Evolutionary conservation across 2,329 filamentous ascomycete genomes (phyloP).

Genomic region (Ophiosphaerella herpotricha): DNA sequence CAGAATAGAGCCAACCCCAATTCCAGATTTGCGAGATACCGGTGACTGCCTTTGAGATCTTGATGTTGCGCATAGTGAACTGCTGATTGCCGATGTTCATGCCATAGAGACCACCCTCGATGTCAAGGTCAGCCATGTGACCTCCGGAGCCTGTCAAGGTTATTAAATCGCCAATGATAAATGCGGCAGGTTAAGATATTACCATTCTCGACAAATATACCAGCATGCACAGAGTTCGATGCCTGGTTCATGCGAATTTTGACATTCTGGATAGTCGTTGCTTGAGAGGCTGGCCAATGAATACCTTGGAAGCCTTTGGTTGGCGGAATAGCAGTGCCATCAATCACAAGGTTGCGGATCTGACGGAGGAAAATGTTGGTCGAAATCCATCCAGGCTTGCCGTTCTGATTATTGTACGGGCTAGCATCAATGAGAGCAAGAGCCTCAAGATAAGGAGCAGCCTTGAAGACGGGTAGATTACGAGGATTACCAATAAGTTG

Average conservation of each 20-base stretch:
- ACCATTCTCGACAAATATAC: constrained; percentile 54
- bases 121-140: constrained; percentile 53
- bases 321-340: constrained; percentile 58
- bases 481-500: constrained; percentile 66
- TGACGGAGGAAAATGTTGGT: constrained; percentile 69
- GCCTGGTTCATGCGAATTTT: constrained; percentile 49
- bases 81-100: constrained; percentile 55
- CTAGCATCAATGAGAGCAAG: constrained; percentile 64
- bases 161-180: not conserved
- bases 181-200: constrained; percentile 1
- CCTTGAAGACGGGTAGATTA: constrained; percentile 60
- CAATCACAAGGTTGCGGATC: constrained; percentile 68
- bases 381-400: constrained; percentile 51
- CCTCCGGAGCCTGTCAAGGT: constrained; percentile 47
- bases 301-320: constrained; percentile 53
- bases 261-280: constrained; percentile 54
- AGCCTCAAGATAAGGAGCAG: constrained; percentile 57
- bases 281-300: constrained; percentile 55
- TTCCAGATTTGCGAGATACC: constrained; percentile 65
- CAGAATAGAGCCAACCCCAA: constrained; percentile 63
- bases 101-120: constrained; percentile 50
- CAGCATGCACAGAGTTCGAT: constrained; percentile 54
- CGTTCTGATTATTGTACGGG: constrained; percentile 50
- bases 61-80: constrained; percentile 64
- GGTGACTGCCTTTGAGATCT: constrained; percentile 57